phyloP scores from a whole-genome alignment of 257 asterid species.

The Primulina tabacum region DNA sequence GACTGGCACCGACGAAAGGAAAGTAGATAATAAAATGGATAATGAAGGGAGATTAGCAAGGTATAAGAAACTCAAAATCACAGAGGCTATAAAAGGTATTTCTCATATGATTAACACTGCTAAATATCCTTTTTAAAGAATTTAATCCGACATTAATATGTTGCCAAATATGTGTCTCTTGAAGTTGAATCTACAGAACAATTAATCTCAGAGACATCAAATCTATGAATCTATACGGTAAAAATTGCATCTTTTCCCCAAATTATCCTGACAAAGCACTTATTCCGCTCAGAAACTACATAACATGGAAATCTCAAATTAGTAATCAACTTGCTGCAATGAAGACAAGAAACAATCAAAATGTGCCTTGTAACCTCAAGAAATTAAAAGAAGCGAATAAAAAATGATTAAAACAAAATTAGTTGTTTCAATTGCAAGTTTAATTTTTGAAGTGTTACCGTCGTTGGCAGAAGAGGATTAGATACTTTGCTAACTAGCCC shows the following conservation, averaged over 20 bases:
- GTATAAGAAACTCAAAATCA: not conserved
- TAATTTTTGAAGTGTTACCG: conserved; percentile 43
- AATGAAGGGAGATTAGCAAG: not conserved
- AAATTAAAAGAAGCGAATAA: not conserved
- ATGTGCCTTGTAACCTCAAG: conserved; percentile 2
- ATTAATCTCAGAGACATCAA: not conserved
- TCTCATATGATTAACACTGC: not conserved
- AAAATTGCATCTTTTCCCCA: conserved; percentile 15
- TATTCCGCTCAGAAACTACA: conserved; percentile 18
- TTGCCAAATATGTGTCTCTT: not conserved
- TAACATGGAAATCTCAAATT: conserved; percentile 9
- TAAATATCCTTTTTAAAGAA: too few relatives aligned
- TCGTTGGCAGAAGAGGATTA: conserved; percentile 28
- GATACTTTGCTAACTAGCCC: conserved; percentile 40
- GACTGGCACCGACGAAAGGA: not conserved
- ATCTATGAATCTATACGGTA: conserved; percentile 2
- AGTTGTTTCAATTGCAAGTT: not conserved
- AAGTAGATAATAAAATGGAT: not conserved
- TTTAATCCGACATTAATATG: not conserved
- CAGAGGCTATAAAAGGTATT: conserved; percentile 17
- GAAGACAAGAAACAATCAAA: conserved; percentile 12
- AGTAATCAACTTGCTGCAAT: conserved; percentile 13
- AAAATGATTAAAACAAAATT: conserved; percentile 1
- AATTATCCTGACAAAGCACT: conserved; percentile 21
- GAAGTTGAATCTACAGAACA: not conserved